Conservation (phyloP, 192 early-diverging fungal genomes). For the Linnemannia hyalina region DNA sequence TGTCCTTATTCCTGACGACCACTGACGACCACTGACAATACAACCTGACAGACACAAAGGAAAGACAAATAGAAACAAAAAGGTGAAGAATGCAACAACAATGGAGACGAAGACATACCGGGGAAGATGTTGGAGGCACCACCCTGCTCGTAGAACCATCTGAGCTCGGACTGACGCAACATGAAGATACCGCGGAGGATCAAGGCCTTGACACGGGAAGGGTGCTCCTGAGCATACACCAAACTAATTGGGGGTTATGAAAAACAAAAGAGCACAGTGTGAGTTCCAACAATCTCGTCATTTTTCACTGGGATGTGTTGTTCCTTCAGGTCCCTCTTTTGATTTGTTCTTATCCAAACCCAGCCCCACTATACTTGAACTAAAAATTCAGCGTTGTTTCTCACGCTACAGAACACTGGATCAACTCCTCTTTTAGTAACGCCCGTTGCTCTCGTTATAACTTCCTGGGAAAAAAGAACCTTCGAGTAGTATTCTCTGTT, state of each 20-base stretch:
- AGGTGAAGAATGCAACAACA: not conserved
- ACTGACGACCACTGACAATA: too few species aligned
- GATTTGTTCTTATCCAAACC: not conserved
- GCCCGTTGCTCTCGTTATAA: not conserved
- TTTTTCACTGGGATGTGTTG: not conserved
- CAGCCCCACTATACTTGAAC: not conserved
- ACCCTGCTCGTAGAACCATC: conserved; percentile 77
- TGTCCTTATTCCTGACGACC: too few species aligned
- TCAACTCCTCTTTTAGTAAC: conserved; percentile 1
- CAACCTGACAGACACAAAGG: not conserved
- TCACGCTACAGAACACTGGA: not conserved
- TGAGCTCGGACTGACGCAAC: conserved; percentile 66
- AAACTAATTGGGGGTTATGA: conserved; percentile 20
- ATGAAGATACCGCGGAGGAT: conserved; percentile 79
- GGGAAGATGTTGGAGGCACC: conserved; percentile 77
- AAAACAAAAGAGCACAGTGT: not conserved
- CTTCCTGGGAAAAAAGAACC: not conserved
- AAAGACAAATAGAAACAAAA: not conserved
- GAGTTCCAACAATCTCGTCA: not conserved
- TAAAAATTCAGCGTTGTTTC: not conserved
- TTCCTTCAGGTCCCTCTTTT: not conserved
- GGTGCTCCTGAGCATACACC: conserved; percentile 74
- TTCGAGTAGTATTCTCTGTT: too few species aligned
- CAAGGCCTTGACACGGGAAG: conserved; percentile 71
- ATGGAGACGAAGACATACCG: conserved; percentile 27